Evolutionary conservation across 306 rosid genomes (phyloP).

Genomic region (Rubus idaeus): DNA sequence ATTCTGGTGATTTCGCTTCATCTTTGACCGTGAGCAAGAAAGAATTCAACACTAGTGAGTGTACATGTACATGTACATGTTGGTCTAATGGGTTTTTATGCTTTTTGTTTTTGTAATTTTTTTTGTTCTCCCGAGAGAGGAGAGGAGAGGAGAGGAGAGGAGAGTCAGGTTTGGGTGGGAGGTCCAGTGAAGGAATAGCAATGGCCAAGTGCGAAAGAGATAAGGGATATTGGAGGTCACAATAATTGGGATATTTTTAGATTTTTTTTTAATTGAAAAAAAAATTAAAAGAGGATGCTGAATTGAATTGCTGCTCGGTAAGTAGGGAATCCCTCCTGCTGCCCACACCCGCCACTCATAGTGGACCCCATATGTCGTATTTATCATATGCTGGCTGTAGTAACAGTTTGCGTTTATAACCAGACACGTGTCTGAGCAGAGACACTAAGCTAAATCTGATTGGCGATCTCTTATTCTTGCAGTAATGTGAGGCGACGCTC

Average conservation of each 20-base stretch:
- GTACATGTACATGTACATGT: background rate
- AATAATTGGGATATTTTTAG: slow-evolving; percentile 37
- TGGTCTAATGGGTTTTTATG: slow-evolving; percentile 19
- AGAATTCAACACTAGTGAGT: background rate
- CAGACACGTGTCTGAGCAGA: too few relatives aligned
- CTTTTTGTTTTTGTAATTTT: background rate
- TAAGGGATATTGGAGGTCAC: slow-evolving; percentile 66
- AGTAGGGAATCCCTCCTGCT: too few relatives aligned
- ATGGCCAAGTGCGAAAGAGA: slow-evolving; percentile 43
- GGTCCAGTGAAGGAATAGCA: slow-evolving; percentile 31
- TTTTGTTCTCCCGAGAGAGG: background rate
- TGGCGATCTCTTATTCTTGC: too few relatives aligned
- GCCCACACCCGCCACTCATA: too few relatives aligned
- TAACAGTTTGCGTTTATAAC: too few relatives aligned
- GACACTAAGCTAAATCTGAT: too few relatives aligned
- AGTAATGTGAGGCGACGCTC: too few relatives aligned
- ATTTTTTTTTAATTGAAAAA: too few relatives aligned
- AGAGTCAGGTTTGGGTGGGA: slow-evolving; percentile 24
- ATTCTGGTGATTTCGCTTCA: slow-evolving; percentile 57
- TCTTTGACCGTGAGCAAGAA: slow-evolving; percentile 10
- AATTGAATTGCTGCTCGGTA: too few relatives aligned
- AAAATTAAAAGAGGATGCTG: too few relatives aligned
- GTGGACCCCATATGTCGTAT: too few relatives aligned
- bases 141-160: background rate
- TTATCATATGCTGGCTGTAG: too few relatives aligned